These are phyloP conservation scores for Citrus glauca DNA, from an alignment of 345 rosid genomes.

Conservation along the genomic window DNA sequence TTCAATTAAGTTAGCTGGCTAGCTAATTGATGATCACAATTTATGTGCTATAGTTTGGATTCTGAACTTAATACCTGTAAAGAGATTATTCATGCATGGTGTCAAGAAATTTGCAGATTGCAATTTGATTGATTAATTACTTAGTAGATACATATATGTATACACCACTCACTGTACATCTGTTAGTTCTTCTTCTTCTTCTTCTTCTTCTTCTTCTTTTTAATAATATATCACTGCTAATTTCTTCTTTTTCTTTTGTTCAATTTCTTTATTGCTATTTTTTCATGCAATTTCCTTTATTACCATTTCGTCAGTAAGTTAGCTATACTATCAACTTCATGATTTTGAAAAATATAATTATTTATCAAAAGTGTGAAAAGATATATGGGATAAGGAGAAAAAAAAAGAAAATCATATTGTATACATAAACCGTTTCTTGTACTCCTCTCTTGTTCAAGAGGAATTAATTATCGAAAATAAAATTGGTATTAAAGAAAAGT, in stretches of 20 bases:
- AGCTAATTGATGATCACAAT: neutral
- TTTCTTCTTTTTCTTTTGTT: neutral
- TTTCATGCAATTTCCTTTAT: neutral
- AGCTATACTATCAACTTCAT: neutral
- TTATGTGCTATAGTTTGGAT: slow-evolving; percentile 13
- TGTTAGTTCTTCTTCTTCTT: too few species aligned
- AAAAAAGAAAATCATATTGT: neutral
- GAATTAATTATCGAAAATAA: neutral
- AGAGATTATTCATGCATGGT: slow-evolving; percentile 23
- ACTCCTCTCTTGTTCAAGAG: neutral
- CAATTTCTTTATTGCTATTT: too few species aligned
- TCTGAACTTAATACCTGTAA: slow-evolving; percentile 27
- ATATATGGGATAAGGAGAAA: neutral
- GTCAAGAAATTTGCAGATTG: slow-evolving; percentile 19
- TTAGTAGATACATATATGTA: too few species aligned
- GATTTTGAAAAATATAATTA: neutral
- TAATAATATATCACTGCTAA: slow-evolving; percentile 9
- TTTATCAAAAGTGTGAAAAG: neutral
- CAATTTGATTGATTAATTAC: neutral
- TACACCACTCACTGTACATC: too few species aligned
- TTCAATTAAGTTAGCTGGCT: neutral
- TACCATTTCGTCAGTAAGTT: neutral
- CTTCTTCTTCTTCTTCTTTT: too few species aligned
- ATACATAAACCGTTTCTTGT: neutral
- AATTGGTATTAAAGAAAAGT: neutral